A percentile compares a stretch with the other conserved stretches of the same genome.
Conservation (phyloP, 2,329 filamentous ascomycete genomes). For the Beauveria sp. region DNA sequence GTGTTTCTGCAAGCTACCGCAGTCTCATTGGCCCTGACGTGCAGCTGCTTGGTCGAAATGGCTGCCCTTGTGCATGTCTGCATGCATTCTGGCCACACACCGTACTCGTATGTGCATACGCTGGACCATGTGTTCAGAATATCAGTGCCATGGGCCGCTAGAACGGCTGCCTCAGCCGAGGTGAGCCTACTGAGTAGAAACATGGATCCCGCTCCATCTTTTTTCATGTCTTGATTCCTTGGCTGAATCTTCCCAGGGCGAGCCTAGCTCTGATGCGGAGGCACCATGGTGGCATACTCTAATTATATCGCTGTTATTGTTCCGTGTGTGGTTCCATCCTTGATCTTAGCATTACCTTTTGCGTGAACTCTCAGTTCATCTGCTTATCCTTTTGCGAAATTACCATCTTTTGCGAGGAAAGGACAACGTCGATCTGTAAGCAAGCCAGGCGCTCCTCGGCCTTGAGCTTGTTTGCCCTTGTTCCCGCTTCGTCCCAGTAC, state of each 20-base stretch:
- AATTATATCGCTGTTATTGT: constrained; percentile 12
- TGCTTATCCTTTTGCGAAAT: constrained; percentile 3
- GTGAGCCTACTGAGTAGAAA: not conserved
- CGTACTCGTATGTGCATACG: constrained; percentile 3
- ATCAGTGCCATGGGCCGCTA: constrained; percentile 3
- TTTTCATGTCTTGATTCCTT: constrained; percentile 5
- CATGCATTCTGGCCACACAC: constrained; percentile 1
- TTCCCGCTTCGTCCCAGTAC: not conserved
- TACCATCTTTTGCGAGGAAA: not conserved
- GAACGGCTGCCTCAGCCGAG: constrained; percentile 11
- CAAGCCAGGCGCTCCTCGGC: not conserved
- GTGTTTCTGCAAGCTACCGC: not conserved
- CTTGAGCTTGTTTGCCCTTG: not conserved
- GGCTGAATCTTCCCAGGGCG: constrained; percentile 1
- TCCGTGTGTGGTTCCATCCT: constrained; percentile 10
- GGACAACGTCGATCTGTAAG: not conserved
- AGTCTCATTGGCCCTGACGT: constrained; percentile 1
- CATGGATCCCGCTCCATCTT: constrained; percentile 11
- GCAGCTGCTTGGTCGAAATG: constrained; percentile 1
- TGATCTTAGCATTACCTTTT: constrained; percentile 11
- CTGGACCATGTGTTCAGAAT: constrained; percentile 9
- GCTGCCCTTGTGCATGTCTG: not conserved
- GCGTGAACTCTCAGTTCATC: constrained; percentile 8
- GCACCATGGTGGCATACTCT: constrained; percentile 6
- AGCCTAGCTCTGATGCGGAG: constrained; percentile 10